Conservation (phyloP, 108 stramenopile genomes). For the Phaeodactylum tricornutum region DNA sequence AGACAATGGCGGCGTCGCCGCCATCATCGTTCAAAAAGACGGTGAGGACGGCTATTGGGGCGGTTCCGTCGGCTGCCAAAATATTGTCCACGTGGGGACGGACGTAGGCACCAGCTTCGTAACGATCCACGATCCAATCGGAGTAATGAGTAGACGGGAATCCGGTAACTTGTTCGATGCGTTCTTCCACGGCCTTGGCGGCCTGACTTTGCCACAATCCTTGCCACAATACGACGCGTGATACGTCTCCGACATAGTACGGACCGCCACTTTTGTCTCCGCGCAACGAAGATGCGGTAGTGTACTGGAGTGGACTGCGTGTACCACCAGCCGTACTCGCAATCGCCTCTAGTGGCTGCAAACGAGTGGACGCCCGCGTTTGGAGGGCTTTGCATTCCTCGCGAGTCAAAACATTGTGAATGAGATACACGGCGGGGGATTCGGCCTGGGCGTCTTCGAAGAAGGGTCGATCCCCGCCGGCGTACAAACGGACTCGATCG, state of each 20-base stretch:
- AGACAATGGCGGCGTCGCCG: conserved; percentile 49
- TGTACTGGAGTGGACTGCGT: conserved; percentile 32
- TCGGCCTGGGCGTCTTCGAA: conserved; percentile 73
- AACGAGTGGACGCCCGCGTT: conserved; percentile 29
- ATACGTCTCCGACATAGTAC: conserved; percentile 29
- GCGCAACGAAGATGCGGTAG: too few species aligned
- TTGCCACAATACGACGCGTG: conserved; percentile 71
- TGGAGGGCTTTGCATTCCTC: conserved; percentile 60
- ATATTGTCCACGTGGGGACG: conserved; percentile 51
- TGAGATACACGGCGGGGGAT: conserved; percentile 66
- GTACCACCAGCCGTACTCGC: not conserved
- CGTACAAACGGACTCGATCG: conserved; percentile 61
- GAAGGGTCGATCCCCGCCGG: conserved; percentile 85
- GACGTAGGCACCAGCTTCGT: conserved; percentile 42
- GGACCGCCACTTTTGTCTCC: too few species aligned
- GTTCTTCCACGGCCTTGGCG: conserved; percentile 65
- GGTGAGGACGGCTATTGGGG: conserved; percentile 66
- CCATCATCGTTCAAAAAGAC: conserved; percentile 60
- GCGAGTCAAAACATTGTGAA: conserved; percentile 76
- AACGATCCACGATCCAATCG: conserved; percentile 68
- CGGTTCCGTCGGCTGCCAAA: conserved; percentile 11
- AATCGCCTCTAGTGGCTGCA: conserved; percentile 24
- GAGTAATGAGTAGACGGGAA: conserved; percentile 66
- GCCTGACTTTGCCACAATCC: conserved; percentile 48
- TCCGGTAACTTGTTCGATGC: conserved; percentile 84